phyloP scores from a whole-genome alignment of 2,329 filamentous ascomycete species.

The Harringtonia aguacate region DNA sequence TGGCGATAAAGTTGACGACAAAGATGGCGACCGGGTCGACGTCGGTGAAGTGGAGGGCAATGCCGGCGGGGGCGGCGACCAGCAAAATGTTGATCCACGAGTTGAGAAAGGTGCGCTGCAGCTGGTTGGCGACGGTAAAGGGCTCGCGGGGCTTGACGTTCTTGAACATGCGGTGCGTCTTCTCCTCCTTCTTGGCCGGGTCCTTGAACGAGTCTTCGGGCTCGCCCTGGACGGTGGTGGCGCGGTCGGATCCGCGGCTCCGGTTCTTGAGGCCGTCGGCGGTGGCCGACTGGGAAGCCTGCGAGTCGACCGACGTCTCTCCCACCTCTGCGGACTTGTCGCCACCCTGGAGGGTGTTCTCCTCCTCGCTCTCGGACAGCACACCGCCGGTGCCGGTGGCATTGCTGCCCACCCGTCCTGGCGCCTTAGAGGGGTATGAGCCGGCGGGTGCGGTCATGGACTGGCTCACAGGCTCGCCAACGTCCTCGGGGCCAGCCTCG shows the following conservation, averaged over 20 bases:
- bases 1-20: slow-evolving; percentile 86
- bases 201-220: slow-evolving; percentile 15
- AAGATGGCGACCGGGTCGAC: slow-evolving; percentile 59
- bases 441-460: slow-evolving; percentile 8
- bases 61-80: slow-evolving; percentile 67
- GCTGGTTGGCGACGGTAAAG: slow-evolving; percentile 53
- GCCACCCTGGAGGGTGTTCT: neutral
- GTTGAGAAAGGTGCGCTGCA: slow-evolving; percentile 64
- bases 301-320: slow-evolving; percentile 3
- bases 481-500: slow-evolving; percentile 19
- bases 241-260: slow-evolving; percentile 16
- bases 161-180: slow-evolving; percentile 30
- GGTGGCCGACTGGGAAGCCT: slow-evolving; percentile 3
- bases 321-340: neutral
- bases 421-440: slow-evolving; percentile 1
- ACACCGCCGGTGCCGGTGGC: slow-evolving; percentile 1
- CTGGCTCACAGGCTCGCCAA: slow-evolving; percentile 23
- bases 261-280: slow-evolving; percentile 11
- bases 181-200: slow-evolving; percentile 29
- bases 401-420: neutral
- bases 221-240: neutral
- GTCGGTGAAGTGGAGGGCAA: slow-evolving; percentile 49
- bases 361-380: slow-evolving; percentile 1
- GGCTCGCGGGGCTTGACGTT: slow-evolving; percentile 38
- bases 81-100: slow-evolving; percentile 84